phyloP scores from a whole-genome alignment of 139 green algal genomes.

The Chlorella vulgaris region DNA sequence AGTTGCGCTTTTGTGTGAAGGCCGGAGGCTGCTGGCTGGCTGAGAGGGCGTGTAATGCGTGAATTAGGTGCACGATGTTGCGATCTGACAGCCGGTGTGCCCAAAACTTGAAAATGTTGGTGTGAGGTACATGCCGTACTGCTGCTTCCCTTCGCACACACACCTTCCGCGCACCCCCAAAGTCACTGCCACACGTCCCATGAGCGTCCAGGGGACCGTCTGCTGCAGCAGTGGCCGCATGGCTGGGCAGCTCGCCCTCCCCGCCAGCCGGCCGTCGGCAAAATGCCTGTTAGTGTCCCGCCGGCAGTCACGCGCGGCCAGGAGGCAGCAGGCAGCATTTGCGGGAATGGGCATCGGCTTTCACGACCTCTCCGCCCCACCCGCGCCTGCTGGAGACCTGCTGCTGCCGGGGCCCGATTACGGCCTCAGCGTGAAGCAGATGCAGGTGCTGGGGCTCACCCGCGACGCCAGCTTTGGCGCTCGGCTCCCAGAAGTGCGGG shows the following conservation, averaged over 20 bases:
- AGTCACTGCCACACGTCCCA: too few species aligned
- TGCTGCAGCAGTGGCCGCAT: background rate
- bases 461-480: constrained; percentile 5
- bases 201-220: too few species aligned
- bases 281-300: background rate
- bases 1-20: too few species aligned
- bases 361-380: background rate
- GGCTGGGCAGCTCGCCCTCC: background rate
- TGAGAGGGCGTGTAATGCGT: too few species aligned
- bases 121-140: too few species aligned
- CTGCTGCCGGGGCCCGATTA: constrained; percentile 34
- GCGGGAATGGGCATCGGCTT: background rate
- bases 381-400: background rate
- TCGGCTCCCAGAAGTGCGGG: constrained; percentile 31
- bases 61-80: too few species aligned
- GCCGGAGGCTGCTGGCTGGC: too few species aligned
- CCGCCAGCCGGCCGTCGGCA: background rate
- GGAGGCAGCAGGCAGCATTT: background rate
- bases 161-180: too few species aligned
- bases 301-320: background rate
- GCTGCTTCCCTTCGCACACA: too few species aligned
- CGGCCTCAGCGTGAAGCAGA: constrained; percentile 61
- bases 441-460: constrained; percentile 58
- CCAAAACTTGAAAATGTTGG: too few species aligned
- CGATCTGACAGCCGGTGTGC: too few species aligned